Evolutionary conservation across 306 rosid genomes (phyloP), one percentile per base, ranked within the genome.

Genomic region (Elaeagnus macrophylla): DNA sequence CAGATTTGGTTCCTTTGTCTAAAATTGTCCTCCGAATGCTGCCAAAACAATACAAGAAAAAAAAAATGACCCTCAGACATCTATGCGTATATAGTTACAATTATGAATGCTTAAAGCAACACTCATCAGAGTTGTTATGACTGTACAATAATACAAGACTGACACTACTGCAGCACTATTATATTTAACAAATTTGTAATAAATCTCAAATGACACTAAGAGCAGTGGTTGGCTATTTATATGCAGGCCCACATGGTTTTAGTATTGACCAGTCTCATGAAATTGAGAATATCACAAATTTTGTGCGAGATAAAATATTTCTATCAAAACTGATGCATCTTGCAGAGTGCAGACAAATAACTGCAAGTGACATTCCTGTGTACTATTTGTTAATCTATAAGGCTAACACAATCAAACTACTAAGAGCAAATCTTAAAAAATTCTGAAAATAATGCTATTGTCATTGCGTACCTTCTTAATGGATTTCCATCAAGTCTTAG

Each of bases 401-500:
- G 13, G 13, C 47, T 10, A 14, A 43, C 5, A 7, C 5, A 43
- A 8, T 11, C 48, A 51, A 13, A 9, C 37, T 50, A 25, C 9
- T 38, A 53, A 17, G 11, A 38, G 37, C 48, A 9, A 12, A 5
- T 15, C 39, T 45, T 12, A 20, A 25, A 43, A 54, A 12, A 19
- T 61, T 37, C 40, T 36, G 15, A 32, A 25, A 11, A 54, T 12
- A 44, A n/a, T n/a, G n/a, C n/a, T n/a, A 56, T 8, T n/a, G 15
- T 45, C 1, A 64, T 49, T 13, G 37, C 62, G 13, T 69, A 90
- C 97, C 97, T 86, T 86, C 97, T 79, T 64, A 90, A 75, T 32
- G 95, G 95, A 87, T 90, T 90, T 66, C 97, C 95, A 35, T 74
- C 94, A 49, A 90, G 86, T 80, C 88, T 75, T 60, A 90, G 67